Conservation (phyloP, 345 rosid species). For the Citrus reticulata region DNA sequence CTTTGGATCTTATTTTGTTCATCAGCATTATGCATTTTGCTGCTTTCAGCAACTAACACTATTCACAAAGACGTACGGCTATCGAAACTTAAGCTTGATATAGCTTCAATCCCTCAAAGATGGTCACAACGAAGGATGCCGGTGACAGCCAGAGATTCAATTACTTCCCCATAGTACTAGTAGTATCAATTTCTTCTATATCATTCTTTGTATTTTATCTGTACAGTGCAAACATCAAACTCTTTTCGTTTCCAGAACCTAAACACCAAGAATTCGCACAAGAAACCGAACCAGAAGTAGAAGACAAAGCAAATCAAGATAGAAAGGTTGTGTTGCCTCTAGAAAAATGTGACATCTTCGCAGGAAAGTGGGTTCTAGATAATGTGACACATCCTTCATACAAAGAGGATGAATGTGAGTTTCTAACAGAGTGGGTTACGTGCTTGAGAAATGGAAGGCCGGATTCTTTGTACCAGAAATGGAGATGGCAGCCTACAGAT, state of each 20-base stretch:
- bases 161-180: slow-evolving; percentile 31
- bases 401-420: slow-evolving; percentile 74
- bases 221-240: slow-evolving; percentile 33
- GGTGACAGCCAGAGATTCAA: slow-evolving; percentile 17
- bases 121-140: slow-evolving; percentile 14
- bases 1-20: background rate
- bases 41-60: background rate
- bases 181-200: slow-evolving; percentile 25
- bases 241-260: slow-evolving; percentile 27
- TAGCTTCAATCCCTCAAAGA: background rate
- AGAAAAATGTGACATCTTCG: slow-evolving; percentile 64
- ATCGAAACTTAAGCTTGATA: background rate
- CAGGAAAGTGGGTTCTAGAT: slow-evolving; percentile 78
- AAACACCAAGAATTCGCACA: slow-evolving; percentile 8
- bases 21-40: background rate
- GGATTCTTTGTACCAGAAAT: slow-evolving; percentile 73
- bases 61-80: background rate
- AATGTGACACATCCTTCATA: slow-evolving; percentile 58
- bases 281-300: background rate
- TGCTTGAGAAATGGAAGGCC: slow-evolving; percentile 81
- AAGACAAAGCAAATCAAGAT: slow-evolving; percentile 4
- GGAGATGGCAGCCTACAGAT: slow-evolving; percentile 96
- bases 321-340: slow-evolving; percentile 28
- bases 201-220: slow-evolving; percentile 47
- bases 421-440: slow-evolving; percentile 52